Base-by-base conservation (phyloP, 257 asterid species). In the Ehretia macrophylla region DNA sequence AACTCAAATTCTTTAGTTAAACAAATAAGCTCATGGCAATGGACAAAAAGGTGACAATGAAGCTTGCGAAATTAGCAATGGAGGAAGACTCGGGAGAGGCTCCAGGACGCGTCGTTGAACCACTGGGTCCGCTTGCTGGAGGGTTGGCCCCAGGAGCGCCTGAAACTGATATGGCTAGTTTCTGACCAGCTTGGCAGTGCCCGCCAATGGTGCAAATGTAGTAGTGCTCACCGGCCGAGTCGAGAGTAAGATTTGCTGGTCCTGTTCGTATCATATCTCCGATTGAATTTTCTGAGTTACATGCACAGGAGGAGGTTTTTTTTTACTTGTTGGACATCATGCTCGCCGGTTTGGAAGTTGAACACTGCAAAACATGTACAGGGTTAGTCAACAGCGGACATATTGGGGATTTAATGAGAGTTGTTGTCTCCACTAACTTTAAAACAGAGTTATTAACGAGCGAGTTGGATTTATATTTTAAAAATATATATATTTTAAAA, bases 271-370 rank as follows among this genome's bases (percentile, higher is more conserved):
- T 57, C 0, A 50, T 4, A 10, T 14, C 3, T 49, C 70, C 75
- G 0, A 57, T 69, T 6, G 17, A 46, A 10, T 69, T 68, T 32
- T 6, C 3, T 0, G 56, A 39, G 45, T 8, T 38, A 67, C 74
- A 69, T 20, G 27, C 60, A 62, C 62, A 65, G n/a, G 32, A 69
- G 10, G 74, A 69, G 0, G 40, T 10, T 19, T n/a, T 49, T 69
- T 12, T 19, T 13, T 14, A 69, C 74, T 62, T 23, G 49, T 8
- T 5, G 42, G 37, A 69, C 69, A 46, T 69, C 74, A 53, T 62
- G 69, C 32, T 0, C 0, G 20, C 10, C 14, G 10, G 80, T 64
- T 57, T 6, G 0, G 20, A 82, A 82, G 49, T 77, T 79, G 74
- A 82, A 77, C 38, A 39, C 84, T 81, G 59, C 8, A n/a, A 22